Conservation (phyloP, 805 yeast genomes). For the Metschnikowia koreensis region DNA sequence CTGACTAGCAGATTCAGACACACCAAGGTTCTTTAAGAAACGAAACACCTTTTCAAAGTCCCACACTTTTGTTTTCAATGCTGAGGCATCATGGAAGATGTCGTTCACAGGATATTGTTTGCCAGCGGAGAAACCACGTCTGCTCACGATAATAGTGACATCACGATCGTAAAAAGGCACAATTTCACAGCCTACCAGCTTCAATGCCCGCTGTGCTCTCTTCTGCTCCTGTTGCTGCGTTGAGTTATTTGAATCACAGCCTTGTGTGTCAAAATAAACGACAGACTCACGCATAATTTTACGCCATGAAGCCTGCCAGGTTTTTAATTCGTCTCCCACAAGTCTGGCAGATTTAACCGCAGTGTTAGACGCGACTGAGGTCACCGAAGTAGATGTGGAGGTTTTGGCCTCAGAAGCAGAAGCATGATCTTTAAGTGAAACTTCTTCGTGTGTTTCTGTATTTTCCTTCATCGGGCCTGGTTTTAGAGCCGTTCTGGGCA, state of each 20-base stretch:
- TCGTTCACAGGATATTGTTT: slow-evolving; percentile 51
- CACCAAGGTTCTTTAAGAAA: slow-evolving; percentile 64
- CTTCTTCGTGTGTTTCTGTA: slow-evolving; percentile 1
- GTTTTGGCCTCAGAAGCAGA: slow-evolving; percentile 3
- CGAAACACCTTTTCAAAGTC: slow-evolving; percentile 79
- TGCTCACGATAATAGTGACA: slow-evolving; percentile 74
- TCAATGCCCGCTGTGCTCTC: slow-evolving; percentile 44
- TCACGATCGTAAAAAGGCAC: slow-evolving; percentile 50
- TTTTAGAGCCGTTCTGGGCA: neutral
- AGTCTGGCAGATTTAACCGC: slow-evolving; percentile 26
- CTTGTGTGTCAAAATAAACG: slow-evolving; percentile 60
- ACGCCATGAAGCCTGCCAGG: slow-evolving; percentile 69
- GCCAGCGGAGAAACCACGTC: slow-evolving; percentile 47
- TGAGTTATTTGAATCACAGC: slow-evolving; percentile 36
- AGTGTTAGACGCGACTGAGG: slow-evolving; percentile 5
- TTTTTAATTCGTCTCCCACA: slow-evolving; percentile 46
- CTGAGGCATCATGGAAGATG: slow-evolving; percentile 61
- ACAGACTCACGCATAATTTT: slow-evolving; percentile 56
- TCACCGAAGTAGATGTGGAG: slow-evolving; percentile 5
- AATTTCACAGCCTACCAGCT: slow-evolving; percentile 48
- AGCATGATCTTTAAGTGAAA: neutral
- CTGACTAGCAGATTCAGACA: slow-evolving; percentile 16
- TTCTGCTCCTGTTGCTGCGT: slow-evolving; percentile 38
- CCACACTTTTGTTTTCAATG: slow-evolving; percentile 77
- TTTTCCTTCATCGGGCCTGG: slow-evolving; percentile 1